phyloP scores from a whole-genome alignment of 768 basidiomycete species.

The Russula compacta region DNA sequence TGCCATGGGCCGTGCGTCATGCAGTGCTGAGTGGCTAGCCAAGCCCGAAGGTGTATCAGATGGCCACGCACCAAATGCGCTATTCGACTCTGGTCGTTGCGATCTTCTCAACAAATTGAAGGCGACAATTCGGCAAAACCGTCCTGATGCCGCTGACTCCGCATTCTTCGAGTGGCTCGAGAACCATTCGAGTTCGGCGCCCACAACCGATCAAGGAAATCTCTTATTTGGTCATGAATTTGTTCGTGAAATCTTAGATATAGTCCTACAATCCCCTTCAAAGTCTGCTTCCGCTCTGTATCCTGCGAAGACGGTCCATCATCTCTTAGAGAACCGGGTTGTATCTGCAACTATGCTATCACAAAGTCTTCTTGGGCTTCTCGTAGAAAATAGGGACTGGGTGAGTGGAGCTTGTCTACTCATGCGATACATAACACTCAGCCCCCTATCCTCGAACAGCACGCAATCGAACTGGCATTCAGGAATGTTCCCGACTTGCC shows the following conservation, averaged over 20 bases:
- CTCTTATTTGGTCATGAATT: constrained; percentile 38
- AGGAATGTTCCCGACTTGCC: constrained; percentile 50
- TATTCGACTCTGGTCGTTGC: constrained; percentile 22
- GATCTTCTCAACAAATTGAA: constrained; percentile 34
- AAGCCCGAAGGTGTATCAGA: constrained; percentile 13
- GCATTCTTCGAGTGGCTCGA: constrained; percentile 56
- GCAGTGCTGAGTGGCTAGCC: constrained; percentile 41
- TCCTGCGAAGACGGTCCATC: constrained; percentile 45
- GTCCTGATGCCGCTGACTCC: constrained; percentile 44
- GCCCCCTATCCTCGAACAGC: constrained; percentile 14
- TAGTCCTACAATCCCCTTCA: constrained; percentile 38
- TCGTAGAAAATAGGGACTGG: constrained; percentile 59
- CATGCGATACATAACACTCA: background rate
- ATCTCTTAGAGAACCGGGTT: constrained; percentile 47
- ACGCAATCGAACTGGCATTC: constrained; percentile 41
- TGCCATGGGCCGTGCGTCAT: constrained; percentile 46
- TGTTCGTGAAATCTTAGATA: constrained; percentile 49
- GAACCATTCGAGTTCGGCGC: constrained; percentile 1
- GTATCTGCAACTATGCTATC: constrained; percentile 56
- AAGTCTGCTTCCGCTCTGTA: constrained; percentile 30
- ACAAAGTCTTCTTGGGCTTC: constrained; percentile 44
- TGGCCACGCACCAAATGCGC: background rate
- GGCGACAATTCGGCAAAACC: constrained; percentile 34
- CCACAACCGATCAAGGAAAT: background rate
- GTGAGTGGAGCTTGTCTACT: constrained; percentile 29